Evolutionary conservation across 1,284 basidiomycete genomes (phyloP).

Genomic region (Trichosporon sp.): DNA sequence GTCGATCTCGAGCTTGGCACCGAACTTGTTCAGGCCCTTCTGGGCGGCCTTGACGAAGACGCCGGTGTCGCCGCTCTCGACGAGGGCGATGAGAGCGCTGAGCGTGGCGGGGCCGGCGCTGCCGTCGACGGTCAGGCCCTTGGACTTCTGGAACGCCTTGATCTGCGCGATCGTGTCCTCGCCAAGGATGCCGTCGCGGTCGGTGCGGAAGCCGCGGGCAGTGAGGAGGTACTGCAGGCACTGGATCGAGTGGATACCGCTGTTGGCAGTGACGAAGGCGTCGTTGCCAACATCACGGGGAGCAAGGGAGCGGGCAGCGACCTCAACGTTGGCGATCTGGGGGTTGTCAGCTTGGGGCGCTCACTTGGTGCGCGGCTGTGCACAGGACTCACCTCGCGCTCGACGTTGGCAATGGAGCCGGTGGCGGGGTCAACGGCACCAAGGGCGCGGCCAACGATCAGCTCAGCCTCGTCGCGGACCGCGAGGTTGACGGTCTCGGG

Average conservation of each 20-base stretch:
- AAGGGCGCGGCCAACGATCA: not conserved
- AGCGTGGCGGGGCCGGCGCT: not conserved
- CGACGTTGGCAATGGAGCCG: not conserved
- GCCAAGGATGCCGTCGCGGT: not conserved
- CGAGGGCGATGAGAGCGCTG: not conserved
- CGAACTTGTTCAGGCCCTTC: constrained; percentile 2
- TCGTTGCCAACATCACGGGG: not conserved
- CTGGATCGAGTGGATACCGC: not conserved
- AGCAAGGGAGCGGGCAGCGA: not conserved
- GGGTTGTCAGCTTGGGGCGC: not conserved
- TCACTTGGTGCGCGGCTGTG: not conserved
- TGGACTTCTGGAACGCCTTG: constrained; percentile 2
- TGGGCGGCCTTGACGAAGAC: not conserved
- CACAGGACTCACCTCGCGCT: not conserved
- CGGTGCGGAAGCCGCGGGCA: not conserved
- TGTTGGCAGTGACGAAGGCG: not conserved
- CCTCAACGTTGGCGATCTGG: not conserved
- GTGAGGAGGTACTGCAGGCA: not conserved
- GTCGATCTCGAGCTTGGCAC: not conserved
- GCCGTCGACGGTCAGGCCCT: not conserved
- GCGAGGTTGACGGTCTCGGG: not conserved
- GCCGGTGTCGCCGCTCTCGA: not conserved
- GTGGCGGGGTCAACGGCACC: not conserved
- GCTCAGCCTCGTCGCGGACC: not conserved
- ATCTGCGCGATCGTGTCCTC: not conserved